phyloP scores from a whole-genome alignment of 257 asterid species.

The Solanum ossicruentum region DNA sequence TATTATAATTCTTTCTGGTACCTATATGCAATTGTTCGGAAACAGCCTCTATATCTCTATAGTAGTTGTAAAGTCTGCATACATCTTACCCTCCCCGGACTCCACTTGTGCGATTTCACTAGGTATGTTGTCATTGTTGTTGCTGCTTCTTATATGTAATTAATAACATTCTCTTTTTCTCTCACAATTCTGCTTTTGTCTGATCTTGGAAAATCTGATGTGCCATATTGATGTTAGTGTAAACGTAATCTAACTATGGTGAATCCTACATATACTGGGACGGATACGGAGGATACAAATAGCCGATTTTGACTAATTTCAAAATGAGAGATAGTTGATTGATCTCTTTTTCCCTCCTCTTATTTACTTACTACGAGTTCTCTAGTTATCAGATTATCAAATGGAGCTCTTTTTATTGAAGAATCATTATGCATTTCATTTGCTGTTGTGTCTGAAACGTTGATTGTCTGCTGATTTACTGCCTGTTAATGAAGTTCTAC shows the following conservation, averaged over 20 bases:
- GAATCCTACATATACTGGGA: not conserved
- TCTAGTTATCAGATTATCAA: not conserved
- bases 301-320: not conserved
- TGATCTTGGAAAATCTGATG: not conserved
- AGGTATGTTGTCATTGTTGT: too few species aligned
- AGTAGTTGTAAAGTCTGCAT: too few species aligned
- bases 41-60: too few species aligned
- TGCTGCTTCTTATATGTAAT: not conserved
- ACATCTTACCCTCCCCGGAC: too few species aligned
- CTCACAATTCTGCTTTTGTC: not conserved
- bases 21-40: not conserved
- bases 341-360: not conserved
- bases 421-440: not conserved
- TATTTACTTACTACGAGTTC: not conserved
- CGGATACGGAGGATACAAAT: not conserved
- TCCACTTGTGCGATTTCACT: too few species aligned
- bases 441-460: not conserved
- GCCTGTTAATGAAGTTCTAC: not conserved
- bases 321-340: not conserved
- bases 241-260: not conserved
- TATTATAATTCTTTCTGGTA: not conserved
- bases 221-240: not conserved
- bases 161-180: not conserved
- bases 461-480: not conserved
- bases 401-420: not conserved